phyloP scores from a whole-genome alignment of 768 basidiomycete species.

The Psilocybe azurescens region DNA sequence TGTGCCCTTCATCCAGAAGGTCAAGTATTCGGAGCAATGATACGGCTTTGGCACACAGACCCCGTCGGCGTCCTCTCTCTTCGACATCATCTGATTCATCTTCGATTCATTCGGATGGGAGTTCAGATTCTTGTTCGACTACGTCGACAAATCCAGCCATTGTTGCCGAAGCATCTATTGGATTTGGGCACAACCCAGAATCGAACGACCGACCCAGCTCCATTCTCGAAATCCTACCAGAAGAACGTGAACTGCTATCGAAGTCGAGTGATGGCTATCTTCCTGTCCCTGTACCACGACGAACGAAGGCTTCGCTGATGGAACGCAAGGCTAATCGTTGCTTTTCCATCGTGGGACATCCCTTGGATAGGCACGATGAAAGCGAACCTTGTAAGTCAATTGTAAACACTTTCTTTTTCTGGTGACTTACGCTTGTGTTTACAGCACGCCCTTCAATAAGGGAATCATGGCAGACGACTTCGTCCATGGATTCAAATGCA shows the following conservation, averaged over 20 bases:
- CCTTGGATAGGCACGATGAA: conserved; percentile 13
- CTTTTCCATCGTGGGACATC: conserved; percentile 29
- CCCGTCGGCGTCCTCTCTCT: conserved; percentile 43
- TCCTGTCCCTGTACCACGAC: conserved; percentile 20
- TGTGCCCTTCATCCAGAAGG: conserved; percentile 21
- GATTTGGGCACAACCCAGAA: conserved; percentile 50
- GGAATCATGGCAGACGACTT: conserved; percentile 51
- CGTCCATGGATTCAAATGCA: conserved; percentile 37
- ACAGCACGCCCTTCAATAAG: conserved; percentile 33
- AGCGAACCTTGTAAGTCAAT: conserved; percentile 10
- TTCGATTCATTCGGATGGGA: conserved; percentile 43
- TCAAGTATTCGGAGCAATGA: conserved; percentile 23
- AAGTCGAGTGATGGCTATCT: conserved; percentile 25
- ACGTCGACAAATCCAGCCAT: conserved; percentile 37
- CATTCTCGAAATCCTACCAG: conserved; percentile 54
- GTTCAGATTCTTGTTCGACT: conserved; percentile 35
- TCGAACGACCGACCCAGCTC: conserved; percentile 35
- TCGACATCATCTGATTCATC: conserved; percentile 50
- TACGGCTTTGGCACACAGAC: conserved; percentile 13
- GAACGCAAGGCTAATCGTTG: conserved; percentile 34
- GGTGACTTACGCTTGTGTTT: neutral
- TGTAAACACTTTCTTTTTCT: neutral
- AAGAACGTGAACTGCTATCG: conserved; percentile 48
- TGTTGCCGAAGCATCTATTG: conserved; percentile 43
- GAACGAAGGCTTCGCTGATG: conserved; percentile 17